Conservation (phyloP, 2,329 filamentous ascomycete species). For the Hypoxylon sp. region DNA sequence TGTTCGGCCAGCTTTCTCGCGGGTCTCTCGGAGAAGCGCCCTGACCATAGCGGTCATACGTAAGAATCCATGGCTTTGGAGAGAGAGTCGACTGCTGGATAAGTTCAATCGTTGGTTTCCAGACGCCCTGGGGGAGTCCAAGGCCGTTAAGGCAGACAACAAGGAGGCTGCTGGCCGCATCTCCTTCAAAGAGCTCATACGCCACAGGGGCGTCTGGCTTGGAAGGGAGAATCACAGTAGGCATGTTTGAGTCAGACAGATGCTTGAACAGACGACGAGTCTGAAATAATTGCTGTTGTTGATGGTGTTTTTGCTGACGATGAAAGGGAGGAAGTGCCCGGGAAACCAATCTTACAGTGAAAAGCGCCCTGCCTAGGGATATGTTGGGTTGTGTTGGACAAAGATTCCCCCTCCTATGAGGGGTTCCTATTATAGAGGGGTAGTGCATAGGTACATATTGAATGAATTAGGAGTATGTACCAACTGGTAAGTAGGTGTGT, state of each 20-base stretch:
- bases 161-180: constrained; percentile 44
- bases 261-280: background rate
- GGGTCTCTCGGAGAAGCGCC: constrained; percentile 35
- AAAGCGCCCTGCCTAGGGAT: too few species aligned
- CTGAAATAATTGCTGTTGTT: too few species aligned
- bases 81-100: constrained; percentile 33
- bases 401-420: too few species aligned
- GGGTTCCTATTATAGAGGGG: too few species aligned
- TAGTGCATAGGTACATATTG: too few species aligned
- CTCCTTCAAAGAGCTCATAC: constrained; percentile 50
- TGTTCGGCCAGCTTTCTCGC: constrained; percentile 28
- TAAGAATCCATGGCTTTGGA: constrained; percentile 51
- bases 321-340: too few species aligned
- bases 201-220: constrained; percentile 53
- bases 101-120: constrained; percentile 50
- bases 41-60: constrained; percentile 52
- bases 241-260: constrained; percentile 34
- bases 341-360: too few species aligned
- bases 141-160: constrained; percentile 54
- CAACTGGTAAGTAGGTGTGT: too few species aligned
- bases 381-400: too few species aligned
- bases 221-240: constrained; percentile 47
- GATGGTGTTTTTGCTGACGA: too few species aligned
- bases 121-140: constrained; percentile 50
- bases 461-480: too few species aligned